Percentiles rank a stretch among this genome's conserved stretches.
phyloP scores from a whole-genome alignment of 805 yeast genomes.

The Nakazawaea ishiwadae region DNA sequence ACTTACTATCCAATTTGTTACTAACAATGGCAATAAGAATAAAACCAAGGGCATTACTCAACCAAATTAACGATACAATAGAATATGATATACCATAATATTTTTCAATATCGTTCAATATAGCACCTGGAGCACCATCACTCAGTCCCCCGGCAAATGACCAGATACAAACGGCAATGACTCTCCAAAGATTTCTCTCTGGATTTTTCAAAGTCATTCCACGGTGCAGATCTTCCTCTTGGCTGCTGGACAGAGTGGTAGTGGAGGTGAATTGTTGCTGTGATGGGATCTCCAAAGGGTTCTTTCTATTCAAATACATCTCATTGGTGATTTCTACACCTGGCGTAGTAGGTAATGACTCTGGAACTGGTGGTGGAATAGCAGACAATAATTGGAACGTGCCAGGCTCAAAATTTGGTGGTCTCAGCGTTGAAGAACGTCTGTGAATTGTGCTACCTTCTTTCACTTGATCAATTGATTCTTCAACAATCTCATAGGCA shows the following conservation, averaged over 20 bases:
- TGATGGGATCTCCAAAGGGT: conserved; percentile 14
- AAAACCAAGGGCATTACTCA: conserved; percentile 53
- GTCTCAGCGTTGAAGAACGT: conserved; percentile 1
- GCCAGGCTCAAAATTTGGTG: conserved; percentile 3
- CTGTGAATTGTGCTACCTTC: conserved; percentile 4
- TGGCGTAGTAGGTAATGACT: conserved; percentile 37
- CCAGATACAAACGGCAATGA: conserved; percentile 37
- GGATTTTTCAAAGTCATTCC: conserved; percentile 39
- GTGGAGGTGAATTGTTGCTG: conserved; percentile 16
- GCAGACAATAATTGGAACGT: conserved; percentile 10
- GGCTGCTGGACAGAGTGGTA: too few species aligned
- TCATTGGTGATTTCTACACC: conserved; percentile 25
- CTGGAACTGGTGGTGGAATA: conserved; percentile 34
- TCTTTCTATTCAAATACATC: conserved; percentile 1
- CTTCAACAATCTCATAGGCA: conserved; percentile 1
- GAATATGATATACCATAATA: conserved; percentile 45
- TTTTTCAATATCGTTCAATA: conserved; percentile 49
- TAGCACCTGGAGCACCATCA: conserved; percentile 59
- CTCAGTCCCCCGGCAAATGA: conserved; percentile 37
- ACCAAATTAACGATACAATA: conserved; percentile 54
- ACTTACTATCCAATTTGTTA: conserved; percentile 33
- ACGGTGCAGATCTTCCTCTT: conserved; percentile 9
- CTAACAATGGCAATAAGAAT: conserved; percentile 45
- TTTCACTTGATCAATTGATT: background rate
- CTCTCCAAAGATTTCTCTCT: conserved; percentile 36